Evolutionary conservation across 2,329 filamentous ascomycete species (phyloP).

Genomic region (Dactylellina leptospora): DNA sequence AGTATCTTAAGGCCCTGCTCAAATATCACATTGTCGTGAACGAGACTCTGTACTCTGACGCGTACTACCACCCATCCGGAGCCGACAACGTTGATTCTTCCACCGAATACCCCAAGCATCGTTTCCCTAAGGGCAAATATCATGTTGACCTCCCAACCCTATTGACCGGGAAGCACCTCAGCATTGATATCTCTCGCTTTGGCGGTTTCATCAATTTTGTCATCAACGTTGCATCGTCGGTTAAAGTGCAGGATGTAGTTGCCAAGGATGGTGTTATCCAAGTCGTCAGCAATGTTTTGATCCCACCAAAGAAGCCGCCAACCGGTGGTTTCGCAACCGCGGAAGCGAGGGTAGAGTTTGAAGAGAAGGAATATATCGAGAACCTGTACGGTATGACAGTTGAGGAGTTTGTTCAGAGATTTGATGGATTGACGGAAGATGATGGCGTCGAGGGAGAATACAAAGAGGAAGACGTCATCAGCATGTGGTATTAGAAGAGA

Average conservation of each 20-base stretch:
- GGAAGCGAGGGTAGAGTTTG: background rate
- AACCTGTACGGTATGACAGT: slow-evolving; percentile 32
- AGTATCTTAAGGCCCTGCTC: slow-evolving; percentile 79
- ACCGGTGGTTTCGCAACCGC: slow-evolving; percentile 1
- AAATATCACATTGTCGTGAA: slow-evolving; percentile 80
- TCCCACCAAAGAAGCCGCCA: slow-evolving; percentile 70
- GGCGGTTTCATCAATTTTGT: slow-evolving; percentile 75
- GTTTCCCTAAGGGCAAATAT: slow-evolving; percentile 65
- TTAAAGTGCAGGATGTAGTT: slow-evolving; percentile 74
- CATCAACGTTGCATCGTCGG: slow-evolving; percentile 75
- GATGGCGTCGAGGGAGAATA: slow-evolving; percentile 27
- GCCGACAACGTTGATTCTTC: no score
- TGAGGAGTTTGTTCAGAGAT: slow-evolving; percentile 31
- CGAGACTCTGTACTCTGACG: slow-evolving; percentile 83
- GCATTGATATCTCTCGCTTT: slow-evolving; percentile 75
- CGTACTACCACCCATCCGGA: slow-evolving; percentile 60
- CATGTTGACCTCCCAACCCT: slow-evolving; percentile 78
- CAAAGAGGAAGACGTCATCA: slow-evolving; percentile 28
- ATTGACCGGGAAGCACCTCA: slow-evolving; percentile 71
- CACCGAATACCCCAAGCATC: background rate
- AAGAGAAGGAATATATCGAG: slow-evolving; percentile 4
- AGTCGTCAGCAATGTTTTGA: slow-evolving; percentile 74
- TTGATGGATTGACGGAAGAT: slow-evolving; percentile 33
- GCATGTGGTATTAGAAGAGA: slow-evolving; percentile 12
- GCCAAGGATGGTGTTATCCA: slow-evolving; percentile 85